Evolutionary conservation across 306 rosid species (phyloP), one percentile per base, ranked within the genome.

Genomic region (Abrus pulchellus): DNA sequence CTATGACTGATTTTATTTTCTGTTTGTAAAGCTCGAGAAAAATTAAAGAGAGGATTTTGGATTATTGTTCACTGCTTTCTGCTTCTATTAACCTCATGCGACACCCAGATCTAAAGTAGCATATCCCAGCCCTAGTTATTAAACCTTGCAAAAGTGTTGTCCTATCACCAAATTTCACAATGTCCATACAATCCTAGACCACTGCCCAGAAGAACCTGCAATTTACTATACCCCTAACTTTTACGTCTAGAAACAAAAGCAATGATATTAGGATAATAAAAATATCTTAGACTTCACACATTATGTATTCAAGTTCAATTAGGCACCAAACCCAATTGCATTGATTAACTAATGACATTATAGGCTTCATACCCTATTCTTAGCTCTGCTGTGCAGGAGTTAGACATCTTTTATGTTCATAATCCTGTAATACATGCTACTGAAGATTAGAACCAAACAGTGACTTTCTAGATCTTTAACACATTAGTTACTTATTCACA

Each of bases 161-260:
- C 49, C 48, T 14, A 56, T 56, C 57, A 73, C 62, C 64, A 74
- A 60, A 38, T 44, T 78, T 72, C 52, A 78, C 45, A 29, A 66
- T 38, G 45, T 53, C 50, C 1, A 28, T 67, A 30, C 49, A 63
- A 29, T 32, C 43, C 48, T 11, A 76, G 20, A 61, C 47, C 40
- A 56, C 61, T 9, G n/a, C 54, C 57, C 45, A 60, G 78, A 74
- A 74, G 44, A 68, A 68, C 61, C 49, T 4, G n/a, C n/a, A 53
- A 52, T 66, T 53, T 33, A 13, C 65, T 53, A 29, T 40, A 27
- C 53, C 10, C 53, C 43, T 0, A 43, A 52, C n/a, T 36, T 66
- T 47, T 55, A 32, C 61, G 38, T 47, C 27, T 36, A 59, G 63
- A 41, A 7, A 12, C 20, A 74, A 61, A 47, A 65, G 59, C 41